Evolutionary conservation across 306 rosid species (phyloP), one percentile per base, ranked within the genome.

Genomic region (Castanopsis chinensis): DNA sequence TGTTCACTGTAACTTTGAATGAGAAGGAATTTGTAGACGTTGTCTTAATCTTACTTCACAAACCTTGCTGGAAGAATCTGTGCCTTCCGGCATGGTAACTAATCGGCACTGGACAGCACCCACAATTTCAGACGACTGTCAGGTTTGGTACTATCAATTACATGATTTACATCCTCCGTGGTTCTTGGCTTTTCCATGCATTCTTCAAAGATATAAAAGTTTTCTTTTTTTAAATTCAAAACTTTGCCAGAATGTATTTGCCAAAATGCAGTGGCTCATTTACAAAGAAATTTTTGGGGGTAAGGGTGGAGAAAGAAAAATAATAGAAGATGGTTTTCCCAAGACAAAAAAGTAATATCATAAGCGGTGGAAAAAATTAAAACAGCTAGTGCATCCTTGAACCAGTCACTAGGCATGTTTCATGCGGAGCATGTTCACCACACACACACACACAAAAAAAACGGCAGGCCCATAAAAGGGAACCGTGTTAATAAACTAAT

Each of bases 71-170:
- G 92, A 85, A 73, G 91, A 37, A 84, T 90, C 97, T 8, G 91
- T 78, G 75, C 76, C 87, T 88, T 90, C 96, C 53, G 98, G 97
- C 93, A 94, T 79, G 87, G 86, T 83, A 80, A 85, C 94, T 77
- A 86, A 77, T 80, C 88, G 94, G 80, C 91, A 94, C 73, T 89
- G 92, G 81, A 19, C 89, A 79, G 93, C 78, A 81, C 92, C 94
- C 83, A 84, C 84, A 88, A 94, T 88, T 87, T 92, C 97, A 78
- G 93, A 82, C 85, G 87, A 88, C 82, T 90, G 94, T 96, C 97
- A 94, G 72, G 77, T 73, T 84, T 94, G 79, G 91, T 60, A 82
- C 92, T 90, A 71, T 89, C 94, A 28, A 70, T 79, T 76, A 76
- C n/a, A n/a, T n/a, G n/a, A n/a, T n/a, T n/a, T n/a, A n/a, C 84